phyloP scores from a whole-genome alignment of 768 basidiomycete species.

The Chalciporus chontae region DNA sequence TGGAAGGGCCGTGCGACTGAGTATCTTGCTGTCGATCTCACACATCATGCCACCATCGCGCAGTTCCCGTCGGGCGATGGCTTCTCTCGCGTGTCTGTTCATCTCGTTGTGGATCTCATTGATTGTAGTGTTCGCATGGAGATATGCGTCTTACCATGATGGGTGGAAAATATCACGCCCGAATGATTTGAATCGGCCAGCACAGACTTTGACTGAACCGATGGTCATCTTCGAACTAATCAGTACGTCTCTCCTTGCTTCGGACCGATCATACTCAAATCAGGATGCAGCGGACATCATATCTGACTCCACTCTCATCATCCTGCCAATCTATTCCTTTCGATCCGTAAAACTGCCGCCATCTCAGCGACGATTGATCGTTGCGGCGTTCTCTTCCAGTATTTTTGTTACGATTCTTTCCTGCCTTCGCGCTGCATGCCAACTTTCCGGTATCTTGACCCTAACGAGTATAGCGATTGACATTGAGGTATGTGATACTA shows the following conservation, averaged over 20 bases:
- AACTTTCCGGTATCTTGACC: neutral
- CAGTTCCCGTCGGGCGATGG: slow-evolving; percentile 5
- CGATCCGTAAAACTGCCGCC: slow-evolving; percentile 4
- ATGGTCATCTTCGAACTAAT: slow-evolving; percentile 14
- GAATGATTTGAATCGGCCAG: too few relatives aligned
- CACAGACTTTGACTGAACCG: neutral
- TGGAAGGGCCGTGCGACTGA: slow-evolving; percentile 13
- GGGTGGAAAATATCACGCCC: neutral
- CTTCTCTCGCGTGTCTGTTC: slow-evolving; percentile 8
- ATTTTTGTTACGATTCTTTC: slow-evolving; percentile 6
- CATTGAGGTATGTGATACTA: slow-evolving; percentile 8
- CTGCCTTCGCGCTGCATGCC: slow-evolving; percentile 7
- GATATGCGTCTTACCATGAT: neutral
- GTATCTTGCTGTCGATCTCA: slow-evolving; percentile 12
- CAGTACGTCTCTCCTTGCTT: slow-evolving; percentile 3
- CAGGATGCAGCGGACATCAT: slow-evolving; percentile 18
- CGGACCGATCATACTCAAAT: neutral
- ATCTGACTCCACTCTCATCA: slow-evolving; percentile 12
- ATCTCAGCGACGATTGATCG: slow-evolving; percentile 6
- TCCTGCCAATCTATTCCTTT: slow-evolving; percentile 6
- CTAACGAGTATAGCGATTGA: slow-evolving; percentile 10
- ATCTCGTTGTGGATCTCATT: slow-evolving; percentile 10
- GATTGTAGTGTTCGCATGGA: slow-evolving; percentile 1
- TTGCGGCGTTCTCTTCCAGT: slow-evolving; percentile 5
- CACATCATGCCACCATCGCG: slow-evolving; percentile 9